phyloP scores from a whole-genome alignment of 805 yeast genomes.

The Metschnikowia picachoensis region DNA sequence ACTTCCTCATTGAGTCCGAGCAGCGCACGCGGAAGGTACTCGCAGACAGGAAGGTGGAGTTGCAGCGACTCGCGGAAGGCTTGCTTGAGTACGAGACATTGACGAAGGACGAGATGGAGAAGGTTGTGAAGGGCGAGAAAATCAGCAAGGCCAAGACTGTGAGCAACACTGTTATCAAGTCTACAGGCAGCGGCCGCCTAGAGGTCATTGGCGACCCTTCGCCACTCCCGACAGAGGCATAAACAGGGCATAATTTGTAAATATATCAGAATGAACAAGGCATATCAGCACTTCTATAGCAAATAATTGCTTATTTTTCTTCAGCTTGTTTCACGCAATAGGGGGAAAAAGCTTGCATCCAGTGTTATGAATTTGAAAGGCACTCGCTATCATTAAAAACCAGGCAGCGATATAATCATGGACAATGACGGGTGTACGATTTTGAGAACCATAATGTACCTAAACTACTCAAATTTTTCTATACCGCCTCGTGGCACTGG shows the following conservation, averaged over 20 bases:
- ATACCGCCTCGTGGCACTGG: too few species aligned
- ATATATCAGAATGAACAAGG: neutral
- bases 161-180: constrained; percentile 61
- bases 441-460: too few species aligned
- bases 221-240: constrained; percentile 20
- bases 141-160: constrained; percentile 64
- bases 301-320: too few species aligned
- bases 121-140: constrained; percentile 75
- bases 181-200: constrained; percentile 17
- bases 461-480: too few species aligned
- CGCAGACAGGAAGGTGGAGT: constrained; percentile 58
- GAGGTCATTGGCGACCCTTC: constrained; percentile 18
- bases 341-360: too few species aligned
- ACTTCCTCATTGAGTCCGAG: constrained; percentile 70
- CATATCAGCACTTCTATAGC: too few species aligned
- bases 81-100: constrained; percentile 92
- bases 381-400: too few species aligned
- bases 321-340: too few species aligned
- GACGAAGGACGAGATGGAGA: constrained; percentile 85
- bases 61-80: constrained; percentile 88
- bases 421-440: too few species aligned
- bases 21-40: constrained; percentile 71
- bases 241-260: neutral
- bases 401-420: too few species aligned
- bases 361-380: too few species aligned